Conservation (phyloP, 2,329 filamentous ascomycete species). For the Trichoderma guizhouense region DNA sequence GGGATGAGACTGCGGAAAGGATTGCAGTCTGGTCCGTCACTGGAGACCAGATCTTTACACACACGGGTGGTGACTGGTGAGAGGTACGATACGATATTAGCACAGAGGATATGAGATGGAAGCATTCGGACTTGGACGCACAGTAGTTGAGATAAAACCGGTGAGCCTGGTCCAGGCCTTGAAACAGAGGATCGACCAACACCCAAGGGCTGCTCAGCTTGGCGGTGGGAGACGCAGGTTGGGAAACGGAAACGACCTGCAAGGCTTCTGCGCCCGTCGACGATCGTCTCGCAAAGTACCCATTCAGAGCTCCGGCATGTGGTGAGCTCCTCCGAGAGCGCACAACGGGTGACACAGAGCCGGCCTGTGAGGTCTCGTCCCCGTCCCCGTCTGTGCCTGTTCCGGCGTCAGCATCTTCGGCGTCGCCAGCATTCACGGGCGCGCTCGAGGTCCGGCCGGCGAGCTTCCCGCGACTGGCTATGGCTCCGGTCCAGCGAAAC, state of each 20-base stretch:
- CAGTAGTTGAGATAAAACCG: slow-evolving; percentile 43
- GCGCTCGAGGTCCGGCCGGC: slow-evolving; percentile 37
- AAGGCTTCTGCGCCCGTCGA: slow-evolving; percentile 17
- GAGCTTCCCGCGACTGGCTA: slow-evolving; percentile 41
- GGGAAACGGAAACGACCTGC: slow-evolving; percentile 29
- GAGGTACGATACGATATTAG: not conserved
- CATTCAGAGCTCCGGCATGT: not conserved
- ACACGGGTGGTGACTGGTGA: slow-evolving; percentile 45
- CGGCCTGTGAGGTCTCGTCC: slow-evolving; percentile 8
- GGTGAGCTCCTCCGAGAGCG: not conserved
- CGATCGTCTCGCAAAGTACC: not conserved
- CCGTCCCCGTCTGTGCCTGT: not conserved
- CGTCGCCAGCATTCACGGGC: not conserved
- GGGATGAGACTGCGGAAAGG: slow-evolving; percentile 46
- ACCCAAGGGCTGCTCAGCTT: slow-evolving; percentile 33
- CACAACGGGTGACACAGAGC: slow-evolving; percentile 6
- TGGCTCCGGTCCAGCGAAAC: slow-evolving; percentile 50
- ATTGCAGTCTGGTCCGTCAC: slow-evolving; percentile 43
- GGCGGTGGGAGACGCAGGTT: slow-evolving; percentile 20
- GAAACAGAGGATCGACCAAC: slow-evolving; percentile 43
- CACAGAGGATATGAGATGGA: not conserved
- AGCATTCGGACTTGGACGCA: slow-evolving; percentile 25
- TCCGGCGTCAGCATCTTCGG: slow-evolving; percentile 2
- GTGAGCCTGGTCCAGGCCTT: slow-evolving; percentile 52
- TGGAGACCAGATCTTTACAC: slow-evolving; percentile 51